Percentiles rank a stretch among this genome's conserved stretches.
Conservation (phyloP, 345 rosid genomes). For the Aquilaria malaccensis region DNA sequence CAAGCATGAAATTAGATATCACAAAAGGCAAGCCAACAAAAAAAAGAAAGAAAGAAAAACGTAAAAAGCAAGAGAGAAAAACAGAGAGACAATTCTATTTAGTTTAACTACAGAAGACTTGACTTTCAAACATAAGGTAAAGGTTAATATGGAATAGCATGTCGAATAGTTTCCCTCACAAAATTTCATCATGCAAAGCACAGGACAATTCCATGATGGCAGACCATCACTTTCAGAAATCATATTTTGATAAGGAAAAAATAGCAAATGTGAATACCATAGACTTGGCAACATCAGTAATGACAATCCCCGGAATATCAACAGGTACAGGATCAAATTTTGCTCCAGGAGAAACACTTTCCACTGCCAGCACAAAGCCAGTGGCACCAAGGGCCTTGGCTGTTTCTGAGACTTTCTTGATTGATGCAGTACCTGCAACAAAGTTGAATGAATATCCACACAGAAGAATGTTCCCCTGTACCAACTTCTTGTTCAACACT, state of each 20-base stretch:
- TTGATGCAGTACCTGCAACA: constrained; percentile 86
- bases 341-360: constrained; percentile 88
- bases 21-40: neutral
- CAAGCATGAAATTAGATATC: constrained; percentile 9
- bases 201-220: neutral
- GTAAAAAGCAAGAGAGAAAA: constrained; percentile 10
- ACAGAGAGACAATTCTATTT: neutral
- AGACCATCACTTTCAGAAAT: neutral
- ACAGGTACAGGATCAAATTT: constrained; percentile 95
- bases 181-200: neutral
- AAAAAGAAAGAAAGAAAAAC: neutral
- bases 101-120: neutral
- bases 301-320: constrained; percentile 79
- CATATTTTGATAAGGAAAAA: neutral
- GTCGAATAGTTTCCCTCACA: too few relatives aligned
- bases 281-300: constrained; percentile 73
- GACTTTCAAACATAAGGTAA: neutral
- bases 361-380: constrained; percentile 99
- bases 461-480: constrained; percentile 93
- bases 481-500: constrained; percentile 67
- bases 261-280: constrained; percentile 44
- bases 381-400: constrained; percentile 90
- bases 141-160: too few relatives aligned
- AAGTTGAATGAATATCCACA: constrained; percentile 99
- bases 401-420: constrained; percentile 91